Evolutionary conservation across 2,329 filamentous ascomycete genomes (phyloP).

Genomic region (Sclerotinia trifoliorum): DNA sequence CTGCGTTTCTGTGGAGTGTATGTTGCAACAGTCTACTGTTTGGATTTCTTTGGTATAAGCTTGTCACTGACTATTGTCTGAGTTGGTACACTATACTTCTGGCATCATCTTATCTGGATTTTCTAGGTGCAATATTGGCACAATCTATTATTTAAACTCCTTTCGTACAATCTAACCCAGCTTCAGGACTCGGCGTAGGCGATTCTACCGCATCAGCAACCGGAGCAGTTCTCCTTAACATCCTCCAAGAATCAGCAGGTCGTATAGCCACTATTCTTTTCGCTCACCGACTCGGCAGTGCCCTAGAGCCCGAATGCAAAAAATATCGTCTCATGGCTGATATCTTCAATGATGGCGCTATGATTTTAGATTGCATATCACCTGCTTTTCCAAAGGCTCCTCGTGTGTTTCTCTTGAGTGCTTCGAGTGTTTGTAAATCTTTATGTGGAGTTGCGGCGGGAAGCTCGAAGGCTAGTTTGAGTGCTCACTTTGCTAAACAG

Average conservation of each 20-base stretch:
- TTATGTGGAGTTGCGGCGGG: conserved; percentile 89
- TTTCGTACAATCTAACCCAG: neutral
- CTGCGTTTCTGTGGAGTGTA: too few species aligned
- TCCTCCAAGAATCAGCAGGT: conserved; percentile 64
- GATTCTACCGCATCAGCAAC: conserved; percentile 65
- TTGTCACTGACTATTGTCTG: neutral
- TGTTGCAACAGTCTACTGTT: too few species aligned
- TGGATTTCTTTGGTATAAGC: neutral
- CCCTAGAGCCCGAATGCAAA: conserved; percentile 71
- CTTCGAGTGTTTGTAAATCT: conserved; percentile 60
- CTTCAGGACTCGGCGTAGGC: conserved; percentile 62
- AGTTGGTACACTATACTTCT: too few species aligned
- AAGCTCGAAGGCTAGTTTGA: conserved; percentile 85
- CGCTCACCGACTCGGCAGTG: conserved; percentile 63
- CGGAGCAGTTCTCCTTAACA: conserved; percentile 61
- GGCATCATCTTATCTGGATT: too few species aligned
- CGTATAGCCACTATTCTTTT: conserved; percentile 69
- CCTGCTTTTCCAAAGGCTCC: conserved; percentile 58
- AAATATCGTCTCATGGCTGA: conserved; percentile 69
- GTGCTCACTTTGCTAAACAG: conserved; percentile 83
- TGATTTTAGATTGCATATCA: conserved; percentile 68
- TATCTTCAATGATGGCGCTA: conserved; percentile 68
- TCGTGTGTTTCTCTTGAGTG: conserved; percentile 57
- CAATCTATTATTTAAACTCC: neutral
- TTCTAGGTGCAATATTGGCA: neutral